Conservation (phyloP, 129 eudicot species). For the Chrysanthemum seticuspe region DNA sequence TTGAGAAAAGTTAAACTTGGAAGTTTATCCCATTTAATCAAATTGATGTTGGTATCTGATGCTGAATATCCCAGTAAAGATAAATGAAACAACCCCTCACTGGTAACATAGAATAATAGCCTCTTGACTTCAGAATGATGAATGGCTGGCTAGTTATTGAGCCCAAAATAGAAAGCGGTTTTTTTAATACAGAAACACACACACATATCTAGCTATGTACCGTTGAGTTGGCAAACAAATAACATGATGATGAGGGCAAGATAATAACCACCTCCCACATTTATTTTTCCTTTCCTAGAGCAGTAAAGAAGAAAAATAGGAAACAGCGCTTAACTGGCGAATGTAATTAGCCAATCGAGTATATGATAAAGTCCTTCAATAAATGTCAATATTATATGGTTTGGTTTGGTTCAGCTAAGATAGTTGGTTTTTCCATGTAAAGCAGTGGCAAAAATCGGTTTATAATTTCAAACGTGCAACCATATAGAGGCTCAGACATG, state of each 20-base stretch:
- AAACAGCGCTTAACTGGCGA: not conserved
- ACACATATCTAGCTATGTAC: too few relatives aligned
- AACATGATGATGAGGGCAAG: not conserved
- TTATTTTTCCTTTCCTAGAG: not conserved
- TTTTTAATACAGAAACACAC: too few relatives aligned
- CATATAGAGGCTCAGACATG: not conserved
- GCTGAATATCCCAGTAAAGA: too few relatives aligned
- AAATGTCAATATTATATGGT: not conserved
- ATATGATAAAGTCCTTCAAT: not conserved
- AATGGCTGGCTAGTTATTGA: too few relatives aligned
- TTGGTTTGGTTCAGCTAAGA: not conserved
- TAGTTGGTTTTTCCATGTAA: not conserved
- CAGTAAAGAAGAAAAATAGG: not conserved
- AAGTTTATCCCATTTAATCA: not conserved
- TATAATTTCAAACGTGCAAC: not conserved
- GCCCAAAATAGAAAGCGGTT: too few relatives aligned
- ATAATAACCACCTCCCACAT: not conserved
- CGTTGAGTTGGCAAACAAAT: not conserved
- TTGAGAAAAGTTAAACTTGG: not conserved
- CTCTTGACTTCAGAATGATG: too few relatives aligned
- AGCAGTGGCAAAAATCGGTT: conserved; percentile 7
- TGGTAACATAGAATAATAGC: too few relatives aligned
- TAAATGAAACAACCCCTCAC: too few relatives aligned
- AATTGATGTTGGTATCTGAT: not conserved
- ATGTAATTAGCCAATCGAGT: not conserved